Evolutionary conservation across 2,329 filamentous ascomycete genomes (phyloP).

Genomic region (Colletotrichum liaoningense): DNA sequence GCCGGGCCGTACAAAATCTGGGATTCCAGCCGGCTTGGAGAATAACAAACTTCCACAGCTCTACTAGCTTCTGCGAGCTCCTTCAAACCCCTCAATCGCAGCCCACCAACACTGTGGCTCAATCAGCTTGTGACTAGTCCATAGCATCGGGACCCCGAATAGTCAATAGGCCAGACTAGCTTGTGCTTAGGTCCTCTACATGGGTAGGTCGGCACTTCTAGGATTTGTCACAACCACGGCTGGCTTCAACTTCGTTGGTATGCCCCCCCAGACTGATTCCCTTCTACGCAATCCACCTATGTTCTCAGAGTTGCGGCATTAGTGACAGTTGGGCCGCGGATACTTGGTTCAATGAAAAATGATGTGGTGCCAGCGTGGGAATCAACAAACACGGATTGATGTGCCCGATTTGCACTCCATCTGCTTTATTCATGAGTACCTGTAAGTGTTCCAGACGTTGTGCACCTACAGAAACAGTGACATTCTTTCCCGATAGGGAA

Average conservation of each 20-base stretch:
- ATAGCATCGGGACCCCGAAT: not conserved
- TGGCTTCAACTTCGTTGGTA: not conserved
- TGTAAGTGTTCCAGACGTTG: too few species aligned
- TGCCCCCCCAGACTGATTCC: not conserved
- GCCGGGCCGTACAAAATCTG: not conserved
- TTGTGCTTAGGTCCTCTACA: not conserved
- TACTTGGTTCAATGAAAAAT: not conserved
- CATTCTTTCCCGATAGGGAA: too few species aligned
- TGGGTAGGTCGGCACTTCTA: not conserved
- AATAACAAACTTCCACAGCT: not conserved
- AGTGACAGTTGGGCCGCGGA: not conserved
- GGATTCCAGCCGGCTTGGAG: not conserved
- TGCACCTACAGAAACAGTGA: too few species aligned
- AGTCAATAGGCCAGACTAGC: not conserved
- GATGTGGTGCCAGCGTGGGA: not conserved
- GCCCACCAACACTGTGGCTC: not conserved
- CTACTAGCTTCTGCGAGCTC: not conserved
- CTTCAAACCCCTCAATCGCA: not conserved
- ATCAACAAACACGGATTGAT: not conserved
- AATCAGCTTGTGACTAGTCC: not conserved
- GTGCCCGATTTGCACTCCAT: too few species aligned
- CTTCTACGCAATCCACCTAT: not conserved
- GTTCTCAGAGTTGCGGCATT: not conserved
- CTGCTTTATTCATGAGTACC: too few species aligned
- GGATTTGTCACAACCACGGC: not conserved